Evolutionary conservation across 1,284 basidiomycete species (phyloP).

Genomic region (Marasmius fiardii): DNA sequence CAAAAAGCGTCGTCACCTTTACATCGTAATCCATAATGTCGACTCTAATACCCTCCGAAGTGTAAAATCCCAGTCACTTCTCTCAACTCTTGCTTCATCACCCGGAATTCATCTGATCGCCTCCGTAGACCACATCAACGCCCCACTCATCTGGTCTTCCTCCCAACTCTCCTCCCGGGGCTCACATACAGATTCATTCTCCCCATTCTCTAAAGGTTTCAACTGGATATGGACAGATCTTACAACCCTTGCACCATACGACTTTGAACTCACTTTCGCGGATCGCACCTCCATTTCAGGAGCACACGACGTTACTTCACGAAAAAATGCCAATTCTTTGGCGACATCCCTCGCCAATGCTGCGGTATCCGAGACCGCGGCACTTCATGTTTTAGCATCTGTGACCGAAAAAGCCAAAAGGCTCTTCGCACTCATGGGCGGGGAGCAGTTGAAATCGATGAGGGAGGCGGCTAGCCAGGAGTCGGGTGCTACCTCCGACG

Average conservation of each 20-base stretch:
- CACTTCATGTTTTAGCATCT: slow-evolving; percentile 78
- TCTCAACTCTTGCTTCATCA: slow-evolving; percentile 68
- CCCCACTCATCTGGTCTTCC: slow-evolving; percentile 74
- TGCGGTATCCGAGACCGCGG: slow-evolving; percentile 76
- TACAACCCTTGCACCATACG: slow-evolving; percentile 81
- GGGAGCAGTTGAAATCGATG: slow-evolving; percentile 62
- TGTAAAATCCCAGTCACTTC: slow-evolving; percentile 54
- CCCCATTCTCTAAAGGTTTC: slow-evolving; percentile 45
- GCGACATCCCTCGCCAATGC: slow-evolving; percentile 30
- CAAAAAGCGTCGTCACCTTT: slow-evolving; percentile 45
- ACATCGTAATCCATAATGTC: slow-evolving; percentile 84
- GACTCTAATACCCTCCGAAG: slow-evolving; percentile 72
- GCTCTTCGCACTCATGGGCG: slow-evolving; percentile 68
- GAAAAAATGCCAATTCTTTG: slow-evolving; percentile 21
- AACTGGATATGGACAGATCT: slow-evolving; percentile 88
- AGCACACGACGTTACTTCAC: slow-evolving; percentile 38
- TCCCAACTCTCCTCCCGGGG: slow-evolving; percentile 51
- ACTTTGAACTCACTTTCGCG: slow-evolving; percentile 68
- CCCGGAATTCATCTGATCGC: slow-evolving; percentile 77
- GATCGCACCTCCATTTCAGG: slow-evolving; percentile 63
- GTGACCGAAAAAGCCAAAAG: slow-evolving; percentile 86
- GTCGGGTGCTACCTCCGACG: slow-evolving; percentile 25
- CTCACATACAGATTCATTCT: background rate
- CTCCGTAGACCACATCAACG: slow-evolving; percentile 82
- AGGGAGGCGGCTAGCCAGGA: slow-evolving; percentile 26